Evolutionary conservation across 2,329 filamentous ascomycete species (phyloP).

Genomic region (Nakataea oryzae): DNA sequence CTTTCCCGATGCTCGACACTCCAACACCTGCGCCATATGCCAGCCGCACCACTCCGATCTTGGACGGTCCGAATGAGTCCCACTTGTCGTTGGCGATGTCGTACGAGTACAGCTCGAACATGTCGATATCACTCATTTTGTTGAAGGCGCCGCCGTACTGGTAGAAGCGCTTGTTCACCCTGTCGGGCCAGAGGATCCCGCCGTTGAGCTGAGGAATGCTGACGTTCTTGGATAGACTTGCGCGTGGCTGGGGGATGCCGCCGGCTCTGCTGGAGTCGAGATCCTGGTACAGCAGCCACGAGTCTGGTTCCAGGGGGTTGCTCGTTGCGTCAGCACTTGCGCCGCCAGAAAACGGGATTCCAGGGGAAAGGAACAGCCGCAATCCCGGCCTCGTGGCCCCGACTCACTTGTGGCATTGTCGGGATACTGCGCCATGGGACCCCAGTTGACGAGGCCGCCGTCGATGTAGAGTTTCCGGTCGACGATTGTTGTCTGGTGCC

Average conservation of each 20-base stretch:
- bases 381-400: neutral
- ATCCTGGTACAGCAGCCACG: slow-evolving; percentile 46
- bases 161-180: slow-evolving; percentile 52
- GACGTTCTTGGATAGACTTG: slow-evolving; percentile 47
- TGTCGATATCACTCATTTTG: slow-evolving; percentile 20
- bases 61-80: slow-evolving; percentile 32
- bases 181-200: slow-evolving; percentile 46
- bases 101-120: slow-evolving; percentile 42
- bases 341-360: neutral
- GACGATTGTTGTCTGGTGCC: slow-evolving; percentile 50
- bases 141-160: slow-evolving; percentile 50
- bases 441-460: slow-evolving; percentile 47
- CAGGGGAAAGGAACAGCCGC: neutral
- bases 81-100: slow-evolving; percentile 46
- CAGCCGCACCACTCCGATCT: slow-evolving; percentile 29
- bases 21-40: slow-evolving; percentile 48
- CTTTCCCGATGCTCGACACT: slow-evolving; percentile 41
- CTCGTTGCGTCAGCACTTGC: neutral
- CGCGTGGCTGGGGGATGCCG: slow-evolving; percentile 40
- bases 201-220: slow-evolving; percentile 38
- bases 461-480: slow-evolving; percentile 52
- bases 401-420: slow-evolving; percentile 46
- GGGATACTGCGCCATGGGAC: slow-evolving; percentile 32
- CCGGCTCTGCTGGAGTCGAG: slow-evolving; percentile 32
- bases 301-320: slow-evolving; percentile 29